Conservation (phyloP, 164 flowering plant species). For the Euptelea pleiosperma region DNA sequence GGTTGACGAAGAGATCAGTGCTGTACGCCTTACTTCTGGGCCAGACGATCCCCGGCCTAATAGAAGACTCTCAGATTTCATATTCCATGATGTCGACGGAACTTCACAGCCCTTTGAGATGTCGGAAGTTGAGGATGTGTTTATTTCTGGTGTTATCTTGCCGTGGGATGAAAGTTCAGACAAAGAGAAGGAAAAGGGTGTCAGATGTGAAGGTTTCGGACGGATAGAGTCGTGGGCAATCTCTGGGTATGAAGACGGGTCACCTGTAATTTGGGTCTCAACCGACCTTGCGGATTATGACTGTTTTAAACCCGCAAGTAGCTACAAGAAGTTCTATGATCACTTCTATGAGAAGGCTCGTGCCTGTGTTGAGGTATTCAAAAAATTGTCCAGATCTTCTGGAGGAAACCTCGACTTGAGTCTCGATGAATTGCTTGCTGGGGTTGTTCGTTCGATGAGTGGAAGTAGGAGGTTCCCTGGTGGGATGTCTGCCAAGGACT, state of each 20-base stretch:
- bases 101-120: constrained; percentile 55
- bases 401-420: constrained; percentile 57
- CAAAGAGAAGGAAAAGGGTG: constrained; percentile 44
- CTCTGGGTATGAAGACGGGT: constrained; percentile 84
- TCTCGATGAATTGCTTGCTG: constrained; percentile 74
- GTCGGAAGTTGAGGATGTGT: constrained; percentile 59
- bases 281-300: constrained; percentile 75
- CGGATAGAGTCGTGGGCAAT: constrained; percentile 69
- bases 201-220: constrained; percentile 77
- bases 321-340: constrained; percentile 50
- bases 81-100: constrained; percentile 55
- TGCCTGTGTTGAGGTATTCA: constrained; percentile 67
- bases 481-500: constrained; percentile 47
- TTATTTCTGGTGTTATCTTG: constrained; percentile 54
- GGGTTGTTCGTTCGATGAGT: constrained; percentile 57
- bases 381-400: constrained; percentile 44
- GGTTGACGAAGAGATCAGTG: constrained; percentile 56
- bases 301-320: constrained; percentile 52
- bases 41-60: constrained; percentile 43
- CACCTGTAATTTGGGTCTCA: constrained; percentile 64
- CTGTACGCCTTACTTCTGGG: constrained; percentile 48
- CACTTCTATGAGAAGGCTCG: constrained; percentile 64
- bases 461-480: constrained; percentile 48
- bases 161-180: constrained; percentile 47
- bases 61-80: constrained; percentile 61